Evolutionary conservation across 352 stramenopile genomes (phyloP).

Genomic region (Blastocystis sp.): DNA sequence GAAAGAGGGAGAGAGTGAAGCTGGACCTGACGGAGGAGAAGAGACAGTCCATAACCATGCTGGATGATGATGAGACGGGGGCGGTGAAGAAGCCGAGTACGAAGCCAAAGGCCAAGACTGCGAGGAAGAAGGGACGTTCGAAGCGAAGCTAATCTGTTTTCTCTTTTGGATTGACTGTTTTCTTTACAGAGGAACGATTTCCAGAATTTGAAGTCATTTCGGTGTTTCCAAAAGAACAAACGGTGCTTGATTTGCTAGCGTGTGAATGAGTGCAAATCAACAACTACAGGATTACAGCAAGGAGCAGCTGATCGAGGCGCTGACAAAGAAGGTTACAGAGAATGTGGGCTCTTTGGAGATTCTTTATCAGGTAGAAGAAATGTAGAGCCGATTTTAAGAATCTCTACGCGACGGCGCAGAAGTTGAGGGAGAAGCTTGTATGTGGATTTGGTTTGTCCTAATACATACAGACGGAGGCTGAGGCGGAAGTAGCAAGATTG

Average conservation of each 20-base stretch:
- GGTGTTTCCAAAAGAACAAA: too few species aligned
- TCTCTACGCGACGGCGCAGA: constrained; percentile 48
- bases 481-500: constrained; percentile 29
- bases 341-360: background rate
- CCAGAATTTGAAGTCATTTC: too few species aligned
- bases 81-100: background rate
- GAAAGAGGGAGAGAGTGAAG: background rate
- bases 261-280: background rate
- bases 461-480: constrained; percentile 4
- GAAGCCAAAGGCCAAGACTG: background rate
- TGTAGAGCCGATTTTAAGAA: constrained; percentile 59
- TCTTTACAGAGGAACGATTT: too few species aligned
- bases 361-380: constrained; percentile 37
- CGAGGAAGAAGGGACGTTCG: background rate
- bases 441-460: background rate
- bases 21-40: constrained; percentile 7
- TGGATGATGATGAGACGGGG: background rate
- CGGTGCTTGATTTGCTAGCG: background rate
- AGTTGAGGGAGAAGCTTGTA: constrained; percentile 64
- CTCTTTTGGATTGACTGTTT: background rate
- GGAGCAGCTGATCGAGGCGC: background rate
- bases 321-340: background rate
- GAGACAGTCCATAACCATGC: background rate
- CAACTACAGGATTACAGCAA: background rate
- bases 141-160: background rate